Conservation (phyloP, 164 flowering plant genomes). For the Nymphaea colorata region DNA sequence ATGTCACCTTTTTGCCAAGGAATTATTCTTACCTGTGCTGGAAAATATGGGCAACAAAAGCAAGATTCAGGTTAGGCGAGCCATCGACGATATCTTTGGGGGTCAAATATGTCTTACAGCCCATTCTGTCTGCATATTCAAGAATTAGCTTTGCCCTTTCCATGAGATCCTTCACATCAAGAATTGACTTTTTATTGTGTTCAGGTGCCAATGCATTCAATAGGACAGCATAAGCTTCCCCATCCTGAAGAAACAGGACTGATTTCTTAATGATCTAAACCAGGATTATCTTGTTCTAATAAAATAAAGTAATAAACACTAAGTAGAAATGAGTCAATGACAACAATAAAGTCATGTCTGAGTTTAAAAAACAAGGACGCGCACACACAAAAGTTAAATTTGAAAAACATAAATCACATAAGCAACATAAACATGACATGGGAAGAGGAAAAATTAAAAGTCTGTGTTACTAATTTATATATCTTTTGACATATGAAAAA, state of each 20-base stretch:
- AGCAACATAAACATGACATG: too few relatives aligned
- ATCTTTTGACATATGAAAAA: too few relatives aligned
- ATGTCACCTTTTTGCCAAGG: too few relatives aligned
- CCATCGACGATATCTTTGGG: constrained; percentile 92
- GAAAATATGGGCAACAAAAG: constrained; percentile 89
- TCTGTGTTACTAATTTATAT: too few relatives aligned
- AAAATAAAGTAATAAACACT: too few relatives aligned
- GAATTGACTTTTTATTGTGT: constrained; percentile 47
- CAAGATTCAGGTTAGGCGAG: constrained; percentile 87
- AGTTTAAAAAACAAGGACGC: not conserved
- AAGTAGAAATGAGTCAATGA: not conserved
- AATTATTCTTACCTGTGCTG: constrained; percentile 64
- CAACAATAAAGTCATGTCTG: not conserved
- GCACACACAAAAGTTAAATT: not conserved
- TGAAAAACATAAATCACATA: too few relatives aligned
- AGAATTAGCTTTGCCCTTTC: constrained; percentile 72
- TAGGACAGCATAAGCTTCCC: constrained; percentile 78
- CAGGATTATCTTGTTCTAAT: not conserved
- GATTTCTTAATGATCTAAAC: not conserved
- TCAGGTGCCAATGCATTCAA: constrained; percentile 87
- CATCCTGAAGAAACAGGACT: constrained; percentile 46
- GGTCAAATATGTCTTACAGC: constrained; percentile 82
- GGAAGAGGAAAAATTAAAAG: too few relatives aligned
- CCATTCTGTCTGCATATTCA: constrained; percentile 90
- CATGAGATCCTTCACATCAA: constrained; percentile 39